Evolutionary conservation across 768 basidiomycete genomes (phyloP), one percentile per base, ranked within the genome.

Genomic region (Sistotremastrum suecicum): DNA sequence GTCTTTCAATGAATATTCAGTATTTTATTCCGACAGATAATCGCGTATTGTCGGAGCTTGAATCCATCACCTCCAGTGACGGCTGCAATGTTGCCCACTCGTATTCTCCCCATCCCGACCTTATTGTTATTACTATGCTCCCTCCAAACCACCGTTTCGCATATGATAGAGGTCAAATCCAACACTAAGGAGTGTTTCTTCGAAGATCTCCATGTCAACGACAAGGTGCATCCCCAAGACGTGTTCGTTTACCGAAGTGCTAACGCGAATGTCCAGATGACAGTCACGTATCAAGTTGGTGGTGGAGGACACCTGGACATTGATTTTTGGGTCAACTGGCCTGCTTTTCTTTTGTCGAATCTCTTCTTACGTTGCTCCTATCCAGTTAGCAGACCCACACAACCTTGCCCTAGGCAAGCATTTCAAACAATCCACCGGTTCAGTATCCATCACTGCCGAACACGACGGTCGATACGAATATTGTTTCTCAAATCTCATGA

Each of bases 401-500:
- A 73, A 68, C 41, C 60, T 61, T 39, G 67, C 78, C 7, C 65
- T 97, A 34, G 78, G 75, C 52, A 87, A 89, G 60, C 84, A 91
- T 53, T 69, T 84, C 42, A 80, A 82, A 60, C 77, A 91, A 59
- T 82, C 88, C 39, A 95, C 92, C 4, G 95, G 95, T 1, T 83
- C 86, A 6, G 68, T 80, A 43, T 79, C 88, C 32, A 78, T 94
- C 53, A 94, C 89, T 7, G 91, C 91, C 20, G 76, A 81, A 49
- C 74, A 70, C 56, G 84, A 95, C 53, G 95, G 95, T 0, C 69
- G 88, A 42, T 78, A 91, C 58, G 83, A 89, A 55, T 95, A 97
- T 57, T 99, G 95, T 66, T 99, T 98, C 74, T 94, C 90, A 32
- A 99, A 99, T 61, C 88, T 91, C 63, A 97, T 98, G 94, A 91